Conservation (phyloP, 164 flowering plant genomes). For the Piper longum region DNA sequence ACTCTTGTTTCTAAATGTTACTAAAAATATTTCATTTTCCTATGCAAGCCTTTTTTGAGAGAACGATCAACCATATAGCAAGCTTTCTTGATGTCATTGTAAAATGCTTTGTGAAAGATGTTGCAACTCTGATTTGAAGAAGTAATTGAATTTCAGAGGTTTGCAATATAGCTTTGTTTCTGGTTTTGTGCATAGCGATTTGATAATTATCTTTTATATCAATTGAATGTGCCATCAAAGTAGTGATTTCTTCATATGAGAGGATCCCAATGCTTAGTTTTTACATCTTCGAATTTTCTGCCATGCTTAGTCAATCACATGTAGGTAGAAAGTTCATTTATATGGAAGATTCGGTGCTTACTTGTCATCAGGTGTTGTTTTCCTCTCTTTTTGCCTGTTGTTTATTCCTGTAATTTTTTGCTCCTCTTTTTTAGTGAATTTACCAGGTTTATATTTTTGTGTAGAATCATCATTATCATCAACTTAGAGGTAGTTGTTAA, state of each 20-base stretch:
- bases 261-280: no score
- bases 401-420: neutral
- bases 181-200: neutral
- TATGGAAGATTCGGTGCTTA: neutral
- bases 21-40: no score
- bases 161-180: neutral
- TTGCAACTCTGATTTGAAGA: neutral
- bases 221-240: neutral
- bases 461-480: slow-evolving; percentile 73
- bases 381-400: neutral
- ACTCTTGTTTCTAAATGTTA: no score
- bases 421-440: neutral
- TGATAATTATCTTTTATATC: neutral
- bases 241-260: neutral
- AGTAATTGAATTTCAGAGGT: neutral
- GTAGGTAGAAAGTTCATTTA: neutral
- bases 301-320: neutral
- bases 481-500: slow-evolving; percentile 53
- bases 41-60: no score
- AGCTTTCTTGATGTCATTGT: neutral
- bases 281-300: no score
- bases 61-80: neutral
- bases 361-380: neutral
- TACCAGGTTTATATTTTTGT: neutral
- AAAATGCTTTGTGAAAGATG: neutral